phyloP scores from a whole-genome alignment of 176 grass and related monocot genomes.

The Leersia perrieri region DNA sequence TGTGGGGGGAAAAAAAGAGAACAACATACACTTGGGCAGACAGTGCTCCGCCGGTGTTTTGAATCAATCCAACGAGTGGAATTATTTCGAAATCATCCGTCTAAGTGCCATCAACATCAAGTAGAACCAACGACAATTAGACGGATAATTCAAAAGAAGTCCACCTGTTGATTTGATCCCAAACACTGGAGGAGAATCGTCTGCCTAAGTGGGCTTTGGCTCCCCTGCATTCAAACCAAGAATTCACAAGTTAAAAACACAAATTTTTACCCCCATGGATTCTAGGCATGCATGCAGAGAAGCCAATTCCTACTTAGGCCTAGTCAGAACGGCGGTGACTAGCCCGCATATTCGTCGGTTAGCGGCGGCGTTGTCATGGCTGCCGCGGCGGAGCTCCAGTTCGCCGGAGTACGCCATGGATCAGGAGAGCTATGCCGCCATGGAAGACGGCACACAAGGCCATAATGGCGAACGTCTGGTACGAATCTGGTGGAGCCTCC shows the following conservation, averaged over 20 bases:
- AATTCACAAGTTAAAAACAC: background rate
- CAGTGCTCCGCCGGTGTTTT: background rate
- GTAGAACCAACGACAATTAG: background rate
- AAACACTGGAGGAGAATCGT: background rate
- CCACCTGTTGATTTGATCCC: background rate
- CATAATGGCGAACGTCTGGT: background rate
- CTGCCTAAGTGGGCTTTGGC: background rate
- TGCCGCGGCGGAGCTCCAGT: background rate
- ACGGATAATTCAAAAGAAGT: background rate
- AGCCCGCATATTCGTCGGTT: no score
- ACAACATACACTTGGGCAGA: background rate
- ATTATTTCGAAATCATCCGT: background rate
- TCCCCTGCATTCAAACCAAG: background rate
- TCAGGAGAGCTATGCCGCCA: background rate
- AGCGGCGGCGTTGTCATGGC: background rate
- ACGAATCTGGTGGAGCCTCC: background rate
- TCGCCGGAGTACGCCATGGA: background rate
- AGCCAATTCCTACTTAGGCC: background rate
- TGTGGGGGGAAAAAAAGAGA: no score
- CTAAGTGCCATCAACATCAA: background rate
- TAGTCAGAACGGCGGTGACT: slow-evolving; percentile 2
- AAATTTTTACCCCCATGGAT: background rate
- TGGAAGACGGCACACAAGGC: background rate
- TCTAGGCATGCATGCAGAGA: background rate
- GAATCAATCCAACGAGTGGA: background rate